Conservation (phyloP, 257 asterid species). For the Haberlea rhodopensis region DNA sequence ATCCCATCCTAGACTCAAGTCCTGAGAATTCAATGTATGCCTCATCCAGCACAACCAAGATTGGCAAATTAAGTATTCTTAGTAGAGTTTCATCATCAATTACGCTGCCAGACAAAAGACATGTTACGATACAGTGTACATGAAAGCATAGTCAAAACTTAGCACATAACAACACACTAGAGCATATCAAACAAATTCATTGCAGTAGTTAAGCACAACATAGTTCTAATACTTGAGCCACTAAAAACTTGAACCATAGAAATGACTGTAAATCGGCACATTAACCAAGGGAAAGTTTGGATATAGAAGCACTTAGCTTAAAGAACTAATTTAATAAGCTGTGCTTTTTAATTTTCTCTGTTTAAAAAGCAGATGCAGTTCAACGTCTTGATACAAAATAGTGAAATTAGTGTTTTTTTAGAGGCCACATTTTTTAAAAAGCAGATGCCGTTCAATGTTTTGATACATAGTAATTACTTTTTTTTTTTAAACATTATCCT, state of each 20-base stretch:
- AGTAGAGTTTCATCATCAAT: conserved; percentile 67
- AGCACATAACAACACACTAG: background rate
- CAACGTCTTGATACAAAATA: too few species aligned
- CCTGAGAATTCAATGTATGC: conserved; percentile 97
- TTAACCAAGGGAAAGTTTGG: too few species aligned
- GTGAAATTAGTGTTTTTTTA: too few species aligned
- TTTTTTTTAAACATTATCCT: too few species aligned
- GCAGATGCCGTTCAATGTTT: too few species aligned
- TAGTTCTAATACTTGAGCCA: background rate
- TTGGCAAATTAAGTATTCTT: conserved; percentile 68
- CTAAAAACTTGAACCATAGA: background rate
- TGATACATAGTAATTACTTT: too few species aligned
- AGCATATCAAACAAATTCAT: conserved; percentile 13
- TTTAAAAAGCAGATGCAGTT: too few species aligned
- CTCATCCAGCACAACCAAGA: conserved; percentile 92
- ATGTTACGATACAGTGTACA: conserved; percentile 10
- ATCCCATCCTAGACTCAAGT: conserved; percentile 76
- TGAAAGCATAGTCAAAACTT: conserved; percentile 12
- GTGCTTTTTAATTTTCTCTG: too few species aligned
- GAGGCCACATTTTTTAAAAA: too few species aligned
- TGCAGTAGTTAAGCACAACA: conserved; percentile 5
- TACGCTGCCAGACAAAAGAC: conserved; percentile 50
- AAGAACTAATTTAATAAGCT: too few species aligned
- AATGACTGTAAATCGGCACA: too few species aligned
- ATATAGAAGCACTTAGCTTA: too few species aligned